Base-by-base conservation (phyloP, 352 stramenopile genomes). In the Globisporangium cederbergense region DNA sequence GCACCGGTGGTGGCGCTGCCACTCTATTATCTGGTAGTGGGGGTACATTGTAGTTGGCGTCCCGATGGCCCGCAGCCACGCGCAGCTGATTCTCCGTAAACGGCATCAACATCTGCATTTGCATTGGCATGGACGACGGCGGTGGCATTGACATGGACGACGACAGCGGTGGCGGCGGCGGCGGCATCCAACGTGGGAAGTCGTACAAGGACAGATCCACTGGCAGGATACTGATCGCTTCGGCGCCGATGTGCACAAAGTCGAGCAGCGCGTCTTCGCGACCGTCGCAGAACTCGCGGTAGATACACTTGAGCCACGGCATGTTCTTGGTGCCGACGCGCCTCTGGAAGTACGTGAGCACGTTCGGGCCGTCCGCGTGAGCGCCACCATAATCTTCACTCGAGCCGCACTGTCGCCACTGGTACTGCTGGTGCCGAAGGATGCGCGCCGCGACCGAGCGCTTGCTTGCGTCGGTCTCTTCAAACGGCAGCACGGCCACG, bases 321-420 rank as follows among this genome's bases (percentile, higher is more conserved):
- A 81, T 67, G 68, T 81, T 78, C 50, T 70, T 76, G n/a, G 71
- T 78, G 20, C 53, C 63, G n/a, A 81, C 71, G 14, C 71, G 71
- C 3, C 62, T 56, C 30, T 58, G 55, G 11, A 81, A 16, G 34
- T 65, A 75, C 43, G 28, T n/a, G 36, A 76, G 72, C 7, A 73
- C 50, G 22, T 70, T 70, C 22, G 52, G 3, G 14, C 25, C n/a
- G 22, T 43, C 20, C n/a, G 25, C 22, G 11, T 28, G 25, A 28
- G 25, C 25, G 25, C 25, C 25, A 28, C 1, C 25, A 28, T 28
- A 28, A 28, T 28, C 25, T 28, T 1, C 25, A 28, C 25, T 28
- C 25, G 25, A 28, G 25, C 1, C 2, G 1, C 25, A 28, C 25
- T 28, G 25, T 28, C 25, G 64, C 22, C 58, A 56, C 46, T 38